A percentile compares a stretch with the other conserved stretches of the same genome.
These are phyloP conservation scores for Kwoniella pini DNA, from an alignment of 768 basidiomycete species.

Conservation along the genomic window DNA sequence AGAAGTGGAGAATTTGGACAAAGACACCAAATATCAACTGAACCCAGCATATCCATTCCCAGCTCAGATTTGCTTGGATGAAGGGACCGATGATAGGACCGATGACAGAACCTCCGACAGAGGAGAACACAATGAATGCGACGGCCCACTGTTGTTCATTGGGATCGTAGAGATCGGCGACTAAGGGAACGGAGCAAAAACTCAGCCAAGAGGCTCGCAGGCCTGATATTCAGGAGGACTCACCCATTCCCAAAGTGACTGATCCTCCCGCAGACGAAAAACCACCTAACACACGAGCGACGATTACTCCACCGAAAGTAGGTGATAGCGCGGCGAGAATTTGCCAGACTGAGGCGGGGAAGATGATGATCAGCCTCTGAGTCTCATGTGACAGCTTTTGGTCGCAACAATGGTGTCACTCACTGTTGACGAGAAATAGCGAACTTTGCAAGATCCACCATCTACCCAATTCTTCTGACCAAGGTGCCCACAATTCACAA, in stretches of 20 bases:
- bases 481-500: constrained; percentile 48
- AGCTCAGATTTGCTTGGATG: constrained; percentile 25
- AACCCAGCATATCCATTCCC: constrained; percentile 43
- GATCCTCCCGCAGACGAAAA: constrained; percentile 51
- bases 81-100: constrained; percentile 40
- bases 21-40: constrained; percentile 47
- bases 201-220: too few relatives aligned
- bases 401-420: constrained; percentile 8
- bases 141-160: constrained; percentile 48
- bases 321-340: constrained; percentile 44
- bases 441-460: constrained; percentile 39
- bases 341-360: constrained; percentile 51
- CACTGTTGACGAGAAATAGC: constrained; percentile 50
- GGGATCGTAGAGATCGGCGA: constrained; percentile 47
- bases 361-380: too few relatives aligned
- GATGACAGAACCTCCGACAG: constrained; percentile 37
- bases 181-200: too few relatives aligned
- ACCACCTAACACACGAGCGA: constrained; percentile 47
- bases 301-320: constrained; percentile 42
- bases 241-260: constrained; percentile 47
- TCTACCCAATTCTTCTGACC: constrained; percentile 43
- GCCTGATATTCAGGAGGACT: too few relatives aligned
- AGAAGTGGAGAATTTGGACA: constrained; percentile 46
- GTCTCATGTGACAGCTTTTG: too few relatives aligned
- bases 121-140: constrained; percentile 47